Evolutionary conservation across 306 rosid species (phyloP).

Genomic region (peach (Prunus persica)): DNA sequence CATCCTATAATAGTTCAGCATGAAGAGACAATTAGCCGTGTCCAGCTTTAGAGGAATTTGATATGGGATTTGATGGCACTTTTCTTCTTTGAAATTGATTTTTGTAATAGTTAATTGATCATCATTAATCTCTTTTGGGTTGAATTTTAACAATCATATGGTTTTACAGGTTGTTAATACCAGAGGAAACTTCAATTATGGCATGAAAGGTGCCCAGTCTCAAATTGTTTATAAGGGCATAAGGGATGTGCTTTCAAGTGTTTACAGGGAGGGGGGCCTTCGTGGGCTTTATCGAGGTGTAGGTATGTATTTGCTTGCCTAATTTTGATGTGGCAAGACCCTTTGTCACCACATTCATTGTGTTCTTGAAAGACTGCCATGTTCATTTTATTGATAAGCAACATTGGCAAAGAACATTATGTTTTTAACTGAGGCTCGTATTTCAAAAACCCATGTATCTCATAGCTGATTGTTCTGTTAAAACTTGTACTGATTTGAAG

Average conservation of each 20-base stretch:
- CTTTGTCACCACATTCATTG: not conserved
- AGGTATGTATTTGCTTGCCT: conserved; percentile 47
- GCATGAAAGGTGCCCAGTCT: conserved; percentile 40
- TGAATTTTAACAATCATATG: not conserved
- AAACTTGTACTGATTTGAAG: not conserved
- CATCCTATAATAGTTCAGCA: not conserved
- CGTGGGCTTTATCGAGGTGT: conserved; percentile 88
- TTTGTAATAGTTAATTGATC: not conserved
- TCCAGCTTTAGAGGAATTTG: not conserved
- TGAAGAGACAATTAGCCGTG: not conserved
- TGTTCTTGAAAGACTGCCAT: not conserved
- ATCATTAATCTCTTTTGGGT: not conserved
- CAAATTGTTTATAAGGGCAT: conserved; percentile 56
- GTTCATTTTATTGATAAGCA: not conserved
- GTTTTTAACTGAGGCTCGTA: not conserved
- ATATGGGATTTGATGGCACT: not conserved
- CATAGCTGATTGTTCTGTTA: not conserved
- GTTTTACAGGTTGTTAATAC: conserved; percentile 56
- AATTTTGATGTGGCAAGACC: conserved; percentile 6
- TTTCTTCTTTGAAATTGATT: not conserved
- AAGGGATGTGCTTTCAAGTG: conserved; percentile 67
- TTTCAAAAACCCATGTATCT: not conserved
- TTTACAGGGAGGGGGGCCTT: conserved; percentile 69
- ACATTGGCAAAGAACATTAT: not conserved
- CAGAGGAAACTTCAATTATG: conserved; percentile 38